Percentiles rank a stretch among this genome's conserved stretches.
These are phyloP conservation scores for Hawksworthiomyces lignivorus DNA, from an alignment of 2,329 filamentous ascomycete genomes.

Conservation along the genomic window DNA sequence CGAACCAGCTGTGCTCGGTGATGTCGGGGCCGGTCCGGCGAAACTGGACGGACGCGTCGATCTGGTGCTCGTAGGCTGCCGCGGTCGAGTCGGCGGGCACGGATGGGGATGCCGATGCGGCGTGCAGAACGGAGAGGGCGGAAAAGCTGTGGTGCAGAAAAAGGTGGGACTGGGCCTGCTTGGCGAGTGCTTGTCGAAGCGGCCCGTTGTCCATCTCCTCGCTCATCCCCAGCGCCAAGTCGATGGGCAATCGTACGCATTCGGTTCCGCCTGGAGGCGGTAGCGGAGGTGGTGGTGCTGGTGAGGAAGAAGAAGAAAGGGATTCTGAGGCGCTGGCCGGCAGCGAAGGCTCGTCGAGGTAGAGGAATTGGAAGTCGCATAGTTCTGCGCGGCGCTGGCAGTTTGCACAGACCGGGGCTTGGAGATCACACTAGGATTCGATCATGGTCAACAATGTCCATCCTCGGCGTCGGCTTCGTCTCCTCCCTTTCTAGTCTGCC, in stretches of 20 bases:
- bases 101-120: background rate
- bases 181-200: background rate
- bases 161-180: background rate
- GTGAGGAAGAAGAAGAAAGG: no score
- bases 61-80: slow-evolving; percentile 20
- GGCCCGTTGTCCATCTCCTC: background rate
- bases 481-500: slow-evolving; percentile 3
- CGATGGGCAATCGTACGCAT: no score
- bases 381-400: background rate
- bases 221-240: background rate
- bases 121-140: background rate
- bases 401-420: background rate
- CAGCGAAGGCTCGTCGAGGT: background rate
- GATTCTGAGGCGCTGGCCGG: background rate
- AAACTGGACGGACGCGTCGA: slow-evolving; percentile 40
- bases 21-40: slow-evolving; percentile 48
- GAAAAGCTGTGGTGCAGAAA: slow-evolving; percentile 1
- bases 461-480: no score
- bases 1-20: slow-evolving; percentile 52
- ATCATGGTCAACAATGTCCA: background rate
- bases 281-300: no score
- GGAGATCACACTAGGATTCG: background rate
- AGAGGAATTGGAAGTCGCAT: background rate
- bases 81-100: slow-evolving; percentile 6
- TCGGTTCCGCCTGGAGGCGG: no score